Percentiles rank a stretch among this genome's conserved stretches.
Conservation (phyloP, 106 monocot genomes). For the Acorus gramineus region DNA sequence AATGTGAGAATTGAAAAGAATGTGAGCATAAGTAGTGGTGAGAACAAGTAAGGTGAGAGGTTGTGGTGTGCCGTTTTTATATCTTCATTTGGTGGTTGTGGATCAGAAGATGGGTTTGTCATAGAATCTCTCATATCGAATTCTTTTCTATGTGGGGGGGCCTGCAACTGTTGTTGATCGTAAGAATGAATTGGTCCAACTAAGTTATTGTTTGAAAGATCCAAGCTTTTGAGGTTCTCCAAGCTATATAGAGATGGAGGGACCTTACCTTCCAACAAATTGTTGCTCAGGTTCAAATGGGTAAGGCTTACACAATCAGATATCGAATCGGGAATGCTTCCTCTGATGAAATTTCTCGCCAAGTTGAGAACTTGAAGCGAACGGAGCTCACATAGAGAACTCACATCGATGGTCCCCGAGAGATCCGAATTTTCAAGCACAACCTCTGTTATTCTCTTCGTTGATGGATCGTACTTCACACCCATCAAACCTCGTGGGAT, state of each 20-base stretch:
- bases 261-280: constrained; percentile 7
- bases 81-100: too few species aligned
- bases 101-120: too few species aligned
- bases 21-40: too few species aligned
- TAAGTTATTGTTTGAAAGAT: constrained; percentile 13
- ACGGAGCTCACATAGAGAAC: constrained; percentile 9
- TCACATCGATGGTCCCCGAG: constrained; percentile 16
- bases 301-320: constrained; percentile 10
- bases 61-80: too few species aligned
- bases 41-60: too few species aligned
- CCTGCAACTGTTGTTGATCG: background rate
- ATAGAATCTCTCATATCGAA: too few species aligned
- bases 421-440: constrained; percentile 9
- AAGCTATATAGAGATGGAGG: constrained; percentile 6
- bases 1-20: too few species aligned
- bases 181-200: background rate
- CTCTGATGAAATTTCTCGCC: constrained; percentile 9
- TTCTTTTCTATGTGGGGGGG: background rate
- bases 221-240: constrained; percentile 13
- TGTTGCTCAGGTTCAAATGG: constrained; percentile 17
- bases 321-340: constrained; percentile 13
- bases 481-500: background rate
- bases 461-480: constrained; percentile 7
- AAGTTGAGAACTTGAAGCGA: constrained; percentile 15
- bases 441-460: constrained; percentile 7